A percentile compares a stretch with the other conserved stretches of the same genome.
phyloP scores from a whole-genome alignment of 2,329 filamentous ascomycete genomes.

The Aureobasidium sp. region DNA sequence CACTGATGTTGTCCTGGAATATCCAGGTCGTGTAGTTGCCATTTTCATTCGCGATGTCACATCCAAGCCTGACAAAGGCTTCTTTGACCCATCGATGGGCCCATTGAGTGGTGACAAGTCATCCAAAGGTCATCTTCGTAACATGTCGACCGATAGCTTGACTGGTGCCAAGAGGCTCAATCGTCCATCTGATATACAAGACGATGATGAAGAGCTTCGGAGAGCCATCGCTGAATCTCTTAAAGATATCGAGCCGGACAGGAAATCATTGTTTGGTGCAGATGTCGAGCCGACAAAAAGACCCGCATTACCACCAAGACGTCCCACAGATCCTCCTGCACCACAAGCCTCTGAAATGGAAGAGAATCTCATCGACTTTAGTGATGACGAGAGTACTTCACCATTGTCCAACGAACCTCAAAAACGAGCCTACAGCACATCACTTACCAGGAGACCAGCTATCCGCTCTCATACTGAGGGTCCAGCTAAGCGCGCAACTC shows the following conservation, averaged over 20 bases:
- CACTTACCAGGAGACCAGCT: not conserved
- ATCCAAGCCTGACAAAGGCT: conserved; percentile 63
- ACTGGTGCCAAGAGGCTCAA: conserved; percentile 27
- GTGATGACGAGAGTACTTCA: conserved; percentile 34
- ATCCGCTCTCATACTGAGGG: not conserved
- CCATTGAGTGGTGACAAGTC: conserved; percentile 25
- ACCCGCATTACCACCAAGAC: conserved; percentile 33
- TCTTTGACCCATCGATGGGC: conserved; percentile 63
- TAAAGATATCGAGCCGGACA: conserved; percentile 34
- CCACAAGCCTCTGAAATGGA: conserved; percentile 24
- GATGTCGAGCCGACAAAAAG: conserved; percentile 17
- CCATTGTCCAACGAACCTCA: not conserved
- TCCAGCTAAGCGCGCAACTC: conserved; percentile 9
- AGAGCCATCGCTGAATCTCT: conserved; percentile 44
- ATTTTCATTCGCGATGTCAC: conserved; percentile 96
- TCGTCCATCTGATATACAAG: conserved; percentile 30
- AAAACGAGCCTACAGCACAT: not conserved
- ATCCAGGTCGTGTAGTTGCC: conserved; percentile 75
- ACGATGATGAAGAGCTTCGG: conserved; percentile 42
- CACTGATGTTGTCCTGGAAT: conserved; percentile 78
- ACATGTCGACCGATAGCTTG: conserved; percentile 27
- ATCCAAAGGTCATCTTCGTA: conserved; percentile 22
- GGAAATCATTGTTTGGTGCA: conserved; percentile 16
- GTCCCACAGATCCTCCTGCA: conserved; percentile 23
- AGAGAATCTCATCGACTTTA: conserved; percentile 41